These are phyloP conservation scores for Candida bentonensis DNA, from an alignment of 805 yeast species.

Conservation along the genomic window DNA sequence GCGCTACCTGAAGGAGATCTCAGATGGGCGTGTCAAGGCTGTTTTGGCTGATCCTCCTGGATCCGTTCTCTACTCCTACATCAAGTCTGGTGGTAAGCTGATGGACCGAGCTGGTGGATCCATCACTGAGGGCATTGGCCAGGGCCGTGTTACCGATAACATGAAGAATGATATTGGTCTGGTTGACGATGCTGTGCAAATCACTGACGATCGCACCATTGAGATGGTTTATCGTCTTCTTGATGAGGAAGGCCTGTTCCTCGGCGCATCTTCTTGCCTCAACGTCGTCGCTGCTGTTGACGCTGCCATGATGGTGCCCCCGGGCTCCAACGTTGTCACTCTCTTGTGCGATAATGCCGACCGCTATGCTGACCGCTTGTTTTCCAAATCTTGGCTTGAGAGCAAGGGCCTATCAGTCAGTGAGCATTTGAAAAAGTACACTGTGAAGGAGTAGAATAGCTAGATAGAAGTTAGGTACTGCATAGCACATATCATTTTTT, in stretches of 20 bases:
- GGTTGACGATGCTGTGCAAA: slow-evolving; percentile 66
- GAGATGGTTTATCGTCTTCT: slow-evolving; percentile 70
- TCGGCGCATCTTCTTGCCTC: slow-evolving; percentile 84
- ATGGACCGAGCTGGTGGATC: slow-evolving; percentile 68
- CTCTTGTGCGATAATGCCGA: slow-evolving; percentile 86
- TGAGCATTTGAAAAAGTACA: slow-evolving; percentile 54
- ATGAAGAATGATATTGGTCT: slow-evolving; percentile 55
- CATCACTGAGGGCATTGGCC: slow-evolving; percentile 94
- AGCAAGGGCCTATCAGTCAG: slow-evolving; percentile 61
- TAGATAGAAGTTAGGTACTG: too few relatives aligned
- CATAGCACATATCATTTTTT: too few relatives aligned
- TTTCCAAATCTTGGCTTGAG: slow-evolving; percentile 65
- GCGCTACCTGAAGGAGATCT: slow-evolving; percentile 56
- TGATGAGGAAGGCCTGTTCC: slow-evolving; percentile 79
- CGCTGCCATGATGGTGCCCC: slow-evolving; percentile 56
- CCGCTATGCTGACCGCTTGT: slow-evolving; percentile 70
- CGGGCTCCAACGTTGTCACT: slow-evolving; percentile 77
- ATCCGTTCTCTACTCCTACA: slow-evolving; percentile 65
- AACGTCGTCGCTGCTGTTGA: slow-evolving; percentile 81
- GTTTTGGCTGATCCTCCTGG: slow-evolving; percentile 92
- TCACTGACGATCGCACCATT: slow-evolving; percentile 70
- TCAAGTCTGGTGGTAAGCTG: slow-evolving; percentile 53
- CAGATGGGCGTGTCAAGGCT: slow-evolving; percentile 46
- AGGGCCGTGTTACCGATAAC: slow-evolving; percentile 82
- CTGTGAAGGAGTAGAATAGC: slow-evolving; percentile 25